These are phyloP conservation scores for Phylloporus sp. DNA, from an alignment of 1,284 basidiomycete species.

Conservation along the genomic window DNA sequence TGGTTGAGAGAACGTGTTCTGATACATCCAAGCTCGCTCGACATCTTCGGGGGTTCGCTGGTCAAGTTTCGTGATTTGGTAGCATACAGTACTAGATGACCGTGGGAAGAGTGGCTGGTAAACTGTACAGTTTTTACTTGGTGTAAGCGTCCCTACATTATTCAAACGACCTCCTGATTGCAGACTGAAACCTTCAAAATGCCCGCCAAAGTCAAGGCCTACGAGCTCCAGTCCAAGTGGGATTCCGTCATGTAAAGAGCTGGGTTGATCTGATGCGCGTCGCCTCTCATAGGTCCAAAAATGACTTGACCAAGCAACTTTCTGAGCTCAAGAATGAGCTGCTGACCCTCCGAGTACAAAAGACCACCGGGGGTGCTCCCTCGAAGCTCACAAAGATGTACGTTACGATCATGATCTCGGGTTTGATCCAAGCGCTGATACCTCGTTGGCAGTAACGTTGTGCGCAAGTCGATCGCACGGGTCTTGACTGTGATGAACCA, in stretches of 20 bases:
- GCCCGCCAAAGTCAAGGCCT: conserved; percentile 93
- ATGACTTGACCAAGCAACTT: conserved; percentile 96
- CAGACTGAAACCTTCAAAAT: conserved; percentile 53
- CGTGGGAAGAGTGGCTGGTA: conserved; percentile 41
- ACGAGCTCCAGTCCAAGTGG: conserved; percentile 98
- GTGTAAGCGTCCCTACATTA: conserved; percentile 26
- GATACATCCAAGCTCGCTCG: conserved; percentile 59
- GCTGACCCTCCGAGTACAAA: conserved; percentile 92
- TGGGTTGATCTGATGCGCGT: conserved; percentile 4
- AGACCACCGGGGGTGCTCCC: conserved; percentile 95
- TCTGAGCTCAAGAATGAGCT: conserved; percentile 97
- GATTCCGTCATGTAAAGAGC: conserved; percentile 33
- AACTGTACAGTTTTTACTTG: conserved; percentile 41
- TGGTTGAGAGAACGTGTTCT: not conserved
- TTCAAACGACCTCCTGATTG: conserved; percentile 23
- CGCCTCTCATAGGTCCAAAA: conserved; percentile 78
- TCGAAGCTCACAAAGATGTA: conserved; percentile 98
- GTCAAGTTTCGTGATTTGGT: conserved; percentile 78
- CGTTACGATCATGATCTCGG: conserved; percentile 37
- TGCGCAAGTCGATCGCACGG: conserved; percentile 99
- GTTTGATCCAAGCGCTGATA: not conserved
- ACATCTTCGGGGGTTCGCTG: conserved; percentile 81
- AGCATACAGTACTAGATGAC: not conserved
- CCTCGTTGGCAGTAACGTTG: conserved; percentile 71
- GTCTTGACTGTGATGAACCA: conserved; percentile 99